Evolutionary conservation across 768 basidiomycete species (phyloP), one percentile per base, ranked within the genome.

Genomic region (Collybiopsis luxurians): DNA sequence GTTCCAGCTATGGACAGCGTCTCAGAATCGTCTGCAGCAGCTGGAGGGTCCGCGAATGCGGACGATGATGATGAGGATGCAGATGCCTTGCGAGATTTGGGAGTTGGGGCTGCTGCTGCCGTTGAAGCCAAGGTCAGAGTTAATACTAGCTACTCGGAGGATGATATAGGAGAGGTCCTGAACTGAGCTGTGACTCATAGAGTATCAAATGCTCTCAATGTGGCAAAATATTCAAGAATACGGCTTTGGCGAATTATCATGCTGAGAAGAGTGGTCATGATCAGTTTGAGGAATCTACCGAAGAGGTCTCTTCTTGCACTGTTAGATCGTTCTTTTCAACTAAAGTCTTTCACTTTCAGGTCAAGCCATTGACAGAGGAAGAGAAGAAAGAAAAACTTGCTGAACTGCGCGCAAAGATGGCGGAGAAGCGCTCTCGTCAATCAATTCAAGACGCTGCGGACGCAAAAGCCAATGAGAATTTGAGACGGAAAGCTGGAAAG

Each of bases 251-350:
- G 13, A 91, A 92, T 62, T 96, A 85, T 70, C 95, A 97, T 64
- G 95, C 94, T 0, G 93, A 95, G 71, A 94, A 94, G 76, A 91
- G 86, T 62, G 96, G 96, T 0, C 96, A 99, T 67, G 87, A 93
- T 70, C 87, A 95, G 62, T 98, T 98, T 60, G 95, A 97, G 68
- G 96, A 98, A 66, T 94, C 90, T 1, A 91, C 86, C 0, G 95
- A 98, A 65, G 96, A 98, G 80, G 94, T 92, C 15, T 61, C 47
- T 27, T 23, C 30, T 24, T 38, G 27, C 39, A 53, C 59, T 43
- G 40, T 44, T 31, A 26, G 19, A 38, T 45, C 28, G 34, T 11
- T 12, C 27, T 19, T n/a, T 24, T 31, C n/a, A n/a, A n/a, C n/a
- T n/a, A n/a, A n/a, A n/a, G n/a, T n/a, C 24, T 15, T 38, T 45